These are phyloP conservation scores for Tuber brumale DNA, from an alignment of 495 filamentous ascomycete genomes.

Conservation along the genomic window DNA sequence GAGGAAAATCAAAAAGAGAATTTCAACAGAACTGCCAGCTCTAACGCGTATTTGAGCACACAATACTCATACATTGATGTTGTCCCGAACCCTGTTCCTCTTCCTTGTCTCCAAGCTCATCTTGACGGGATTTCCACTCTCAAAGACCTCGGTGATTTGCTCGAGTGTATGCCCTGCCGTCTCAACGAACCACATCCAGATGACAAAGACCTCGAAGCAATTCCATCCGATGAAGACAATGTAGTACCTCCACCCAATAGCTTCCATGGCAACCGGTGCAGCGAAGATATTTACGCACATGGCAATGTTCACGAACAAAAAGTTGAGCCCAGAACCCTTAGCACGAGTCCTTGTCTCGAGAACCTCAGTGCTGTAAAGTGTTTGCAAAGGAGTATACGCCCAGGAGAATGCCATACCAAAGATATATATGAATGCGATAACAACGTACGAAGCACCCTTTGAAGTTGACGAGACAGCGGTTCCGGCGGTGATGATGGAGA, in stretches of 20 bases:
- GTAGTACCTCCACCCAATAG: slow-evolving; percentile 53
- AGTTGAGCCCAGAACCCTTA: slow-evolving; percentile 48
- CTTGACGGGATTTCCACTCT: slow-evolving; percentile 52
- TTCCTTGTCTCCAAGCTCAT: slow-evolving; percentile 51
- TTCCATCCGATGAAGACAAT: slow-evolving; percentile 54
- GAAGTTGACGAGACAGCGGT: slow-evolving; percentile 48
- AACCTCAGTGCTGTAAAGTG: slow-evolving; percentile 42
- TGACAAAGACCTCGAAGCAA: slow-evolving; percentile 48
- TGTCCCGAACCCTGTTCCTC: neutral
- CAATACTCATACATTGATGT: neutral
- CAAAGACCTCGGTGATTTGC: slow-evolving; percentile 62
- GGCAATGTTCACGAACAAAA: slow-evolving; percentile 44
- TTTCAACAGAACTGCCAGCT: neutral
- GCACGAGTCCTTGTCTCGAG: slow-evolving; percentile 48
- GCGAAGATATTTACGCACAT: slow-evolving; percentile 49
- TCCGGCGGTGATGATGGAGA: slow-evolving; percentile 51
- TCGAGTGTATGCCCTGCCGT: slow-evolving; percentile 63
- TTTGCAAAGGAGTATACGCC: slow-evolving; percentile 59
- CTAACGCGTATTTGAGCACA: neutral
- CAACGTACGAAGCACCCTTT: slow-evolving; percentile 48
- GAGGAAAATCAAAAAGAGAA: neutral
- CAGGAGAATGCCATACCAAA: slow-evolving; percentile 60
- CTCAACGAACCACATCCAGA: slow-evolving; percentile 64
- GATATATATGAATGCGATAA: slow-evolving; percentile 61
- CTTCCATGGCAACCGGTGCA: slow-evolving; percentile 50